Conservation (phyloP, 2,329 filamentous ascomycete genomes). For the Geoglossum cookeanum region DNA sequence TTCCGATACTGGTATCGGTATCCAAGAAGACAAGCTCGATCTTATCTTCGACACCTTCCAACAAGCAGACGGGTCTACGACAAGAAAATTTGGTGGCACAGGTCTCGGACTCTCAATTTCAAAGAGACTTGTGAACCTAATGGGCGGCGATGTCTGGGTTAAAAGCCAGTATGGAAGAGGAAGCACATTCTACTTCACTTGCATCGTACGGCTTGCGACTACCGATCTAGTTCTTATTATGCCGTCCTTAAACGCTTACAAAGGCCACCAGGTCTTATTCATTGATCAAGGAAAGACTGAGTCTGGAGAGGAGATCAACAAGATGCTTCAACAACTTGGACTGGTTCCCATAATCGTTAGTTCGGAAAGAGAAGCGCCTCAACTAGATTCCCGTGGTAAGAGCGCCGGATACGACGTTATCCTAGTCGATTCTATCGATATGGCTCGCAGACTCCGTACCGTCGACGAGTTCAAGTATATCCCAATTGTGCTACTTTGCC, state of each 20-base stretch:
- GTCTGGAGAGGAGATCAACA: constrained; percentile 50
- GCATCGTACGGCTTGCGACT: constrained; percentile 66
- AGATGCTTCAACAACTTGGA: constrained; percentile 60
- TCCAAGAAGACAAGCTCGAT: constrained; percentile 84
- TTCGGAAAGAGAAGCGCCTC: constrained; percentile 33
- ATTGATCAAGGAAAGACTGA: constrained; percentile 78
- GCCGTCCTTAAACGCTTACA: constrained; percentile 76
- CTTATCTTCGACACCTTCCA: constrained; percentile 98
- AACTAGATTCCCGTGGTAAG: constrained; percentile 23
- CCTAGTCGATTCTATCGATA: constrained; percentile 83
- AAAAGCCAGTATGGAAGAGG: constrained; percentile 3
- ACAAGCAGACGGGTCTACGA: constrained; percentile 48
- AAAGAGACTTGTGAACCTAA: constrained; percentile 6
- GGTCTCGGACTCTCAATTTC: constrained; percentile 6
- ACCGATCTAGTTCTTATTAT: constrained; percentile 61
- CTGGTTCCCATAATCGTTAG: constrained; percentile 66
- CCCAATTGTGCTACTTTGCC: constrained; percentile 80
- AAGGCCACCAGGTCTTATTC: constrained; percentile 79
- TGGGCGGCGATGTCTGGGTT: constrained; percentile 6
- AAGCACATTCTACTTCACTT: constrained; percentile 76
- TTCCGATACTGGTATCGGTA: constrained; percentile 90
- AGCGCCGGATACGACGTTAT: constrained; percentile 67
- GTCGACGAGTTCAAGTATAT: constrained; percentile 97
- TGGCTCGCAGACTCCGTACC: constrained; percentile 64
- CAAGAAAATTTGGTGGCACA: constrained; percentile 6